A percentile compares a stretch with the other conserved stretches of the same genome.
phyloP scores from a whole-genome alignment of 2,329 filamentous ascomycete genomes.

The Penicillium sp. region DNA sequence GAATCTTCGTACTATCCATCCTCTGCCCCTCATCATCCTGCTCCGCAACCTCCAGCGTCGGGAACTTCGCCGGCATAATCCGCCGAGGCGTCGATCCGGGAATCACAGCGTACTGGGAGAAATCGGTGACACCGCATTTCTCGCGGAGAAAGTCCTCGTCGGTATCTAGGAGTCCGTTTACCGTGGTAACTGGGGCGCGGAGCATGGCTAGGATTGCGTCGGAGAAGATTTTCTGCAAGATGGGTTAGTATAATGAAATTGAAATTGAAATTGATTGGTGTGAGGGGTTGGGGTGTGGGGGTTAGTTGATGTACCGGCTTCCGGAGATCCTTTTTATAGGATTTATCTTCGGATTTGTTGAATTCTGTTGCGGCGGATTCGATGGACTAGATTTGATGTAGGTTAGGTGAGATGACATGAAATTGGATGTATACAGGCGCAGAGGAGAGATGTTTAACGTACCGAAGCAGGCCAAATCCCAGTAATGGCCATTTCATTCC shows the following conservation, averaged over 20 bases:
- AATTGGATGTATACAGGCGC: too few relatives aligned
- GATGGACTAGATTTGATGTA: conserved; percentile 60
- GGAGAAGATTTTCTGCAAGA: conserved; percentile 68
- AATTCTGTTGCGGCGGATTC: conserved; percentile 75
- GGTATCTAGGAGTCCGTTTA: conserved; percentile 75
- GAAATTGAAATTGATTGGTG: neutral
- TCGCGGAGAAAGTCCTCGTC: conserved; percentile 81
- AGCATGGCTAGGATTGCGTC: conserved; percentile 79
- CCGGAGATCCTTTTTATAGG: conserved; percentile 65
- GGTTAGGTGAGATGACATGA: conserved; percentile 1
- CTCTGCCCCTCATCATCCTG: conserved; percentile 79
- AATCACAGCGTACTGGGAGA: conserved; percentile 74
- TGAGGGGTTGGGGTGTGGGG: neutral
- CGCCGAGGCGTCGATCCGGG: conserved; percentile 68
- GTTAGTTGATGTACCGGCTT: conserved; percentile 55
- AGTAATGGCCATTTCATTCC: conserved; percentile 74
- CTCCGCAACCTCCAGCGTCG: conserved; percentile 73
- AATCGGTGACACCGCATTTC: conserved; percentile 70
- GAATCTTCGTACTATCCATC: conserved; percentile 66
- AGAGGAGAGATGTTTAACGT: conserved; percentile 38
- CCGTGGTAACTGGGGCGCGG: conserved; percentile 60
- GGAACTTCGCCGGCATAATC: conserved; percentile 77
- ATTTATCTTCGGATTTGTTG: conserved; percentile 54
- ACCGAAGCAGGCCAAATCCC: conserved; percentile 83
- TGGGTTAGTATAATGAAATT: neutral